Percentiles rank a stretch among this genome's conserved stretches.
Conservation (phyloP, 345 rosid genomes). For the Salix suchowensis region DNA sequence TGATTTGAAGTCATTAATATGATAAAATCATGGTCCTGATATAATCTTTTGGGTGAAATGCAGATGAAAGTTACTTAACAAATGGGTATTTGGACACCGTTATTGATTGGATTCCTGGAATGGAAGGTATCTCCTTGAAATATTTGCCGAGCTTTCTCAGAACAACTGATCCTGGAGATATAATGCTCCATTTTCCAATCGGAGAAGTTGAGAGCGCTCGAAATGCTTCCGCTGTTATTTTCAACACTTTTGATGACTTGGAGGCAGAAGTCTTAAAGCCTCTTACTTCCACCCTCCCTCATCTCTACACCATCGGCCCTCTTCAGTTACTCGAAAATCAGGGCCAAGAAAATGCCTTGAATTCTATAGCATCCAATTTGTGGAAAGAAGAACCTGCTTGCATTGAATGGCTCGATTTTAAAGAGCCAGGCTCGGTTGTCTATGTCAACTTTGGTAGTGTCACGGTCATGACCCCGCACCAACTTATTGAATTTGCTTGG, state of each 20-base stretch:
- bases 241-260: conserved; percentile 15
- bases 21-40: not conserved
- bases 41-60: not conserved
- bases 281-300: conserved; percentile 2
- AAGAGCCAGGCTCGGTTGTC: not conserved
- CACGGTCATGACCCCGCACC: conserved; percentile 10
- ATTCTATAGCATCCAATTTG: not conserved
- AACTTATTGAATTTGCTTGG: conserved; percentile 22
- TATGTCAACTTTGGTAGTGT: conserved; percentile 15
- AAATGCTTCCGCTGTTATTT: conserved; percentile 9
- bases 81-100: conserved; percentile 13
- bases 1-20: too few species aligned
- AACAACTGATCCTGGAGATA: conserved; percentile 11
- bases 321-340: conserved; percentile 2
- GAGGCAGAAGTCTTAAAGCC: not conserved
- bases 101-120: conserved; percentile 12
- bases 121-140: conserved; percentile 6
- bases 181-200: not conserved
- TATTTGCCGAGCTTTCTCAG: conserved; percentile 12
- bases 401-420: conserved; percentile 14
- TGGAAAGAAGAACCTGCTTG: conserved; percentile 14
- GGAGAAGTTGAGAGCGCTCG: not conserved
- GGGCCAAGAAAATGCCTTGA: not conserved
- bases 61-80: conserved; percentile 15
- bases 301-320: conserved; percentile 2